phyloP scores from a whole-genome alignment of 2,329 filamentous ascomycete species.

The Trichoderma aggressivum region DNA sequence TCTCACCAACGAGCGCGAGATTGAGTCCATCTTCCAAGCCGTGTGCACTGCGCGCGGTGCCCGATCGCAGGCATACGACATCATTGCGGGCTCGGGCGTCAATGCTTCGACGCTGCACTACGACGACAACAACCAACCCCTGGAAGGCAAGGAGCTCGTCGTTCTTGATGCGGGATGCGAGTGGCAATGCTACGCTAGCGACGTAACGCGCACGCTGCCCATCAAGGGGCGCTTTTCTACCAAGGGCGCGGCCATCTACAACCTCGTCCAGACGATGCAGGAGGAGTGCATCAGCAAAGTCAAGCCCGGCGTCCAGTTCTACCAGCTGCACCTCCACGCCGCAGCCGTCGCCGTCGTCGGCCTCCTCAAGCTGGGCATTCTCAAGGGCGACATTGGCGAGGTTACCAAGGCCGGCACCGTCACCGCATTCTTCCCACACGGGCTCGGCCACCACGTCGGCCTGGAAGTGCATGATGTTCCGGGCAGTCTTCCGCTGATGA shows the following conservation, averaged over 20 bases:
- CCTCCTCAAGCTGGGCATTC: conserved; percentile 67
- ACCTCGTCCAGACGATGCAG: conserved; percentile 79
- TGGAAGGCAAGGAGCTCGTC: conserved; percentile 68
- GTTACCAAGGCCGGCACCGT: conserved; percentile 52
- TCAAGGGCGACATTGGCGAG: conserved; percentile 60
- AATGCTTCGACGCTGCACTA: conserved; percentile 89
- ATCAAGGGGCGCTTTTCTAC: conserved; percentile 64
- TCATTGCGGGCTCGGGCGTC: conserved; percentile 82
- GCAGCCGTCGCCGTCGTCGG: conserved; percentile 69
- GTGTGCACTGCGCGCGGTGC: conserved; percentile 71
- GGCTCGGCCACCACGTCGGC: conserved; percentile 62
- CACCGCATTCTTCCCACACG: conserved; percentile 64
- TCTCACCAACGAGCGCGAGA: conserved; percentile 74
- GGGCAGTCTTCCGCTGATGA: conserved; percentile 31
- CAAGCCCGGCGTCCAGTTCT: conserved; percentile 66
- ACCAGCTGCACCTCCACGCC: conserved; percentile 69
- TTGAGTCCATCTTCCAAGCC: conserved; percentile 74
- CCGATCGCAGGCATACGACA: conserved; percentile 76
- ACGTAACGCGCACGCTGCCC: conserved; percentile 86
- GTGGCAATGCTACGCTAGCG: conserved; percentile 79
- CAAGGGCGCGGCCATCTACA: conserved; percentile 71
- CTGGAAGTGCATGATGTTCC: conserved; percentile 62
- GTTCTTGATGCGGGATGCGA: conserved; percentile 88
- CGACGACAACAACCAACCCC: conserved; percentile 68
- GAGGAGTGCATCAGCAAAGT: conserved; percentile 66